A percentile compares a stretch with the other conserved stretches of the same genome.
These are phyloP conservation scores for Bipolaris victoriae DNA, from an alignment of 2,329 filamentous ascomycete species.

Conservation along the genomic window DNA sequence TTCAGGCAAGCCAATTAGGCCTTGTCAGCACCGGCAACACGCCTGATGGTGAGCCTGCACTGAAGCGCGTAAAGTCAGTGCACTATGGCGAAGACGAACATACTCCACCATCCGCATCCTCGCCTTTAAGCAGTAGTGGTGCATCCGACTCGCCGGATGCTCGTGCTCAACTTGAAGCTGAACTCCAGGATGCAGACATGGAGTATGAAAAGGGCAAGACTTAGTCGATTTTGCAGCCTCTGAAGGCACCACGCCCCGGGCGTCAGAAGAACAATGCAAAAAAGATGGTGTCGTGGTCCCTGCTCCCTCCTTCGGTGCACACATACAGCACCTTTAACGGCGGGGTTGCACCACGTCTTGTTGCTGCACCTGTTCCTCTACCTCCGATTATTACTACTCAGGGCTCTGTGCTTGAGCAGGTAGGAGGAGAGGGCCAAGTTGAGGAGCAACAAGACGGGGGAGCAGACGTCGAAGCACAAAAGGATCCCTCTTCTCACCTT, in stretches of 20 bases:
- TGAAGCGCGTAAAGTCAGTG: constrained; percentile 40
- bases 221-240: constrained; percentile 16
- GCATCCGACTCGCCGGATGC: constrained; percentile 19
- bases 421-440: background rate
- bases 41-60: constrained; percentile 27
- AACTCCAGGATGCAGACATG: constrained; percentile 38
- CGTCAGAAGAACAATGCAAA: background rate
- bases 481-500: background rate
- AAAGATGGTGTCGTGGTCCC: background rate
- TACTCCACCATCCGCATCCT: constrained; percentile 2
- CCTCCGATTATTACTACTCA: background rate
- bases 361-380: background rate
- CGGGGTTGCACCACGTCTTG: background rate
- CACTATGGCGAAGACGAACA: constrained; percentile 13
- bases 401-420: constrained; percentile 3
- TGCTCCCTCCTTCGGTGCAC: background rate
- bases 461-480: constrained; percentile 11
- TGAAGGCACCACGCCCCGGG: background rate
- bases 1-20: constrained; percentile 36
- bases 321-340: constrained; percentile 8
- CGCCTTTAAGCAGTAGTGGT: constrained; percentile 8
- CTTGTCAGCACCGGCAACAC: constrained; percentile 13
- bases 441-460: background rate
- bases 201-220: constrained; percentile 39
- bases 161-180: constrained; percentile 42